Evolutionary conservation across 2,329 filamentous ascomycete genomes (phyloP).

Genomic region (Penicillium olsonii): DNA sequence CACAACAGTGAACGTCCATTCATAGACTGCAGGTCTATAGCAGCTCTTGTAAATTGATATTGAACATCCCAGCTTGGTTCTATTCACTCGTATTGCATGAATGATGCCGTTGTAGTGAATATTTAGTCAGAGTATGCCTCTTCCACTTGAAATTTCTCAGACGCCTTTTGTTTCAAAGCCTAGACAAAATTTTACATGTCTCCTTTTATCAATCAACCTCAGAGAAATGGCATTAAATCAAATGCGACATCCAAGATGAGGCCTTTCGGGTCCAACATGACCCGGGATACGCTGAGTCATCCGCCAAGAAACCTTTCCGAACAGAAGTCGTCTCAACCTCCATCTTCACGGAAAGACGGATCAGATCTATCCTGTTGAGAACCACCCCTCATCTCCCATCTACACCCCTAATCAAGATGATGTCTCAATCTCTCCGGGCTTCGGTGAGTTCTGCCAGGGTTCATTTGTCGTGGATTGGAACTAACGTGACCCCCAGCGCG

Average conservation of each 20-base stretch:
- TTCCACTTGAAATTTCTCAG: too few relatives aligned
- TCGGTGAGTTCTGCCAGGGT: conserved; percentile 50
- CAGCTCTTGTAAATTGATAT: too few relatives aligned
- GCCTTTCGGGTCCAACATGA: conserved; percentile 4
- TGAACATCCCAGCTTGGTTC: too few relatives aligned
- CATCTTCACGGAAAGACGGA: conserved; percentile 28
- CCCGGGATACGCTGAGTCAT: conserved; percentile 15
- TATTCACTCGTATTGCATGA: too few relatives aligned
- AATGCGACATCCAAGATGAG: background rate
- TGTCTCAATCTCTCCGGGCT: conserved; percentile 63
- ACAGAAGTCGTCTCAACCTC: conserved; percentile 31
- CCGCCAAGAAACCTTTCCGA: conserved; percentile 28
- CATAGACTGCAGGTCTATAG: too few relatives aligned
- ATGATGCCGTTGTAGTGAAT: too few relatives aligned
- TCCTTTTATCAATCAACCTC: too few relatives aligned
- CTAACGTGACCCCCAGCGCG: conserved; percentile 51
- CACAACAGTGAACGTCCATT: background rate
- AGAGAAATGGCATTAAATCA: too few relatives aligned
- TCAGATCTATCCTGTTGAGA: conserved; percentile 27
- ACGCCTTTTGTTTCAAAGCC: too few relatives aligned
- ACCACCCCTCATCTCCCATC: conserved; percentile 29
- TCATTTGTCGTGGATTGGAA: conserved; percentile 5
- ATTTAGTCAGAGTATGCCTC: too few relatives aligned
- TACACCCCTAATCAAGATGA: conserved; percentile 48
- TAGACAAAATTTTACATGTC: too few relatives aligned